Percentiles rank a stretch among this genome's conserved stretches.
phyloP scores from a whole-genome alignment of 2,329 filamentous ascomycete species.

The Aspergillus intermedius region DNA sequence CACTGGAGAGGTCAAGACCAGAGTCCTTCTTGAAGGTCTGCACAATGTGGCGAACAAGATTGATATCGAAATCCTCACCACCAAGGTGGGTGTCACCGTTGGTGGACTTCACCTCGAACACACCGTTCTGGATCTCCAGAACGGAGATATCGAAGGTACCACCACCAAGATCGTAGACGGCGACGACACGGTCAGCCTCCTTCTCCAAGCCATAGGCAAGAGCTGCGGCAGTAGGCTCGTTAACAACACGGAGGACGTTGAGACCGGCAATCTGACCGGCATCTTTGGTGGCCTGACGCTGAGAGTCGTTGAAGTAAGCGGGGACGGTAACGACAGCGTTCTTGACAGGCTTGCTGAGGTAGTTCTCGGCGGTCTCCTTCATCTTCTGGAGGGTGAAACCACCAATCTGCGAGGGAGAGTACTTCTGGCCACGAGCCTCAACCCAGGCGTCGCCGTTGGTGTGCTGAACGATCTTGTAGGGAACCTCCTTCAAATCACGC shows the following conservation, averaged over 20 bases:
- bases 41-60: constrained; percentile 86
- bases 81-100: constrained; percentile 98
- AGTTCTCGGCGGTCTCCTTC: constrained; percentile 96
- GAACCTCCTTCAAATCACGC: constrained; percentile 93
- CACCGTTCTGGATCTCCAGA: constrained; percentile 93
- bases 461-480: constrained; percentile 98
- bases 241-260: constrained; percentile 94
- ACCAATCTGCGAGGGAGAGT: constrained; percentile 97
- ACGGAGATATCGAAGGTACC: constrained; percentile 99
- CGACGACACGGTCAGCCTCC: constrained; percentile 80
- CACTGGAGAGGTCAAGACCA: constrained; percentile 77
- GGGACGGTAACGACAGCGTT: constrained; percentile 96
- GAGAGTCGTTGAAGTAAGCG: constrained; percentile 97
- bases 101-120: constrained; percentile 98
- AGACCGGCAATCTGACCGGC: constrained; percentile 93
- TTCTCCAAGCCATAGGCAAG: constrained; percentile 96
- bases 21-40: constrained; percentile 96
- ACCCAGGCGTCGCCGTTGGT: constrained; percentile 96
- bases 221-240: constrained; percentile 94
- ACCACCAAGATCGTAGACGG: constrained; percentile 96
- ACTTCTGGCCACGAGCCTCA: constrained; percentile 84
- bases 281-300: constrained; percentile 97
- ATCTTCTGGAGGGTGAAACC: constrained; percentile 96
- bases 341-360: constrained; percentile 83
- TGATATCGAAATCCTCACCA: constrained; percentile 97